Evolutionary conservation across 202 grass and related monocot species (phyloP).

Genomic region (Hordeum pubiflorum): DNA sequence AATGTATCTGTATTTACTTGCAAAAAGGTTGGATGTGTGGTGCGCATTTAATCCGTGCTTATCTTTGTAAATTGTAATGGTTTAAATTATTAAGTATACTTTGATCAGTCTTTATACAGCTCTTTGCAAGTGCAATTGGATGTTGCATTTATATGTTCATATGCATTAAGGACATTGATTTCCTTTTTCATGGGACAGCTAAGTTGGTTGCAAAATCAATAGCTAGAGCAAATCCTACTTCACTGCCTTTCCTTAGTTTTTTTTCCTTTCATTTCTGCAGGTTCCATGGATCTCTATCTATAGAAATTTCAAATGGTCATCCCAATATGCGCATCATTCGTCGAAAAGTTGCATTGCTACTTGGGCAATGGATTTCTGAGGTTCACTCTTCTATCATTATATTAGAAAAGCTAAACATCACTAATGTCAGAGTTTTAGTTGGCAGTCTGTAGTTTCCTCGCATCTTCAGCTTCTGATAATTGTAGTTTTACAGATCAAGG

Average conservation of each 20-base stretch:
- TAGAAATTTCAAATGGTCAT: slow-evolving; percentile 90
- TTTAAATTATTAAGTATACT: slow-evolving; percentile 13
- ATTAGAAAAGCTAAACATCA: slow-evolving; percentile 12
- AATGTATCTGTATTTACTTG: slow-evolving; percentile 21
- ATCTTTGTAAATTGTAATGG: not conserved
- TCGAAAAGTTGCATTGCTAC: slow-evolving; percentile 87
- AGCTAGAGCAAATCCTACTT: not conserved
- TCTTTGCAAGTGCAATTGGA: slow-evolving; percentile 19
- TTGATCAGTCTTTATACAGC: not conserved
- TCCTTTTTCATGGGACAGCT: not conserved
- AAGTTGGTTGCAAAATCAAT: slow-evolving; percentile 5
- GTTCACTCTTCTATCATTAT: slow-evolving; percentile 40
- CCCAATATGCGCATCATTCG: slow-evolving; percentile 91
- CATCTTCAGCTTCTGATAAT: slow-evolving; percentile 31
- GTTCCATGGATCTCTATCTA: slow-evolving; percentile 77
- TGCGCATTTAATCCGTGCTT: not conserved
- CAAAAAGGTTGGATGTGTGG: not conserved
- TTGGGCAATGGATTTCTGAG: slow-evolving; percentile 98
- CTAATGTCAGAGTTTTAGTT: not conserved
- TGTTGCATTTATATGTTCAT: slow-evolving; percentile 14
- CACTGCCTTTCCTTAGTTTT: not conserved
- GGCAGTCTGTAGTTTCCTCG: not conserved
- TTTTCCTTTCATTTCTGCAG: slow-evolving; percentile 32
- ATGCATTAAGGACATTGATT: not conserved
- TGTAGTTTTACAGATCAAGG: slow-evolving; percentile 73